Evolutionary conservation across 2,329 filamentous ascomycete species (phyloP).

Genomic region (Monilinia laxa): DNA sequence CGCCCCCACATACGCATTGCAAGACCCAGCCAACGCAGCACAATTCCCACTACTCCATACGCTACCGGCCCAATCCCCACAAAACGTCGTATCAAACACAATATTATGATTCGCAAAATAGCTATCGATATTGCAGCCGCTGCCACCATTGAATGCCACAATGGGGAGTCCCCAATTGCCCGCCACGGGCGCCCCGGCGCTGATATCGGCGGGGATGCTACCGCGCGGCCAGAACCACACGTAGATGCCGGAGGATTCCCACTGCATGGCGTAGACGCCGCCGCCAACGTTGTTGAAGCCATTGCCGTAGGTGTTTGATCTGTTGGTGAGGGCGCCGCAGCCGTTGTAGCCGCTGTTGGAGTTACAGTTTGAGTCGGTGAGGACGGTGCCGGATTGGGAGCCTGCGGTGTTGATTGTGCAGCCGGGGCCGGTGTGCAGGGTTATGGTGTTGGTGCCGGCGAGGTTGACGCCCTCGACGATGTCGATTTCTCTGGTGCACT

Average conservation of each 20-base stretch:
- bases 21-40: background rate
- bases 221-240: conserved; percentile 79
- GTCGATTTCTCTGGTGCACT: conserved; percentile 63
- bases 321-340: conserved; percentile 55
- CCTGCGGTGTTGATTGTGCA: conserved; percentile 57
- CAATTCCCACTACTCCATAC: conserved; percentile 14
- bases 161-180: conserved; percentile 65
- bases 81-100: conserved; percentile 16
- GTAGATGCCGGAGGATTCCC: conserved; percentile 69
- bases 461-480: conserved; percentile 76
- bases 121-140: conserved; percentile 4
- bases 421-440: conserved; percentile 63
- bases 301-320: conserved; percentile 59
- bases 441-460: conserved; percentile 58
- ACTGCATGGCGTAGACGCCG: conserved; percentile 73
- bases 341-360: conserved; percentile 52
- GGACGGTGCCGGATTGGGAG: conserved; percentile 44
- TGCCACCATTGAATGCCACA: conserved; percentile 65
- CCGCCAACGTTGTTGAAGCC: conserved; percentile 70
- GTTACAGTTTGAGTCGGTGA: conserved; percentile 57
- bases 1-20: conserved; percentile 12
- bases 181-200: conserved; percentile 59
- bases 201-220: conserved; percentile 63
- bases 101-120: conserved; percentile 8
- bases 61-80: conserved; percentile 13